Evolutionary conservation across 2,329 filamentous ascomycete species (phyloP).

Genomic region (Aureobasidium sp.): DNA sequence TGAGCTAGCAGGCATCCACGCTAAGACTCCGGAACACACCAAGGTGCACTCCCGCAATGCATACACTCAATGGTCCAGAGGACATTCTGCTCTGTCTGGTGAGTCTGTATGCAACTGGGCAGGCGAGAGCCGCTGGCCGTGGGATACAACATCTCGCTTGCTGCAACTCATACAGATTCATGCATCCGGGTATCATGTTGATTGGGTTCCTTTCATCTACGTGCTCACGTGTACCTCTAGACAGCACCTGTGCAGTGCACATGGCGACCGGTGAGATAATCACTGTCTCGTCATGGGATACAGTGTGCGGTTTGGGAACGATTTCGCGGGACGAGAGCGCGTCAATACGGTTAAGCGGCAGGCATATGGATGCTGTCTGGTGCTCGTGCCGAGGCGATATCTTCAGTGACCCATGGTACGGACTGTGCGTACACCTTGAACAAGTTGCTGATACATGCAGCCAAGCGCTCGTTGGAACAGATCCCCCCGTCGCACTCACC

Average conservation of each 20-base stretch:
- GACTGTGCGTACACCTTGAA: neutral
- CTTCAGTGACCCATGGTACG: neutral
- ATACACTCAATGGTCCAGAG: neutral
- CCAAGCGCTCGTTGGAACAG: neutral
- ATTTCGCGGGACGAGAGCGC: neutral
- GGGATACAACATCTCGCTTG: conserved; percentile 1
- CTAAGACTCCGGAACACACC: neutral
- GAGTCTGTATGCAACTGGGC: neutral
- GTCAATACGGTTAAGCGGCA: neutral
- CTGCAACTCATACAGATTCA: neutral
- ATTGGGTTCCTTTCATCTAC: neutral
- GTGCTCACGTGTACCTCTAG: neutral
- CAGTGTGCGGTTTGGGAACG: neutral
- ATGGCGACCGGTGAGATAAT: conserved; percentile 8
- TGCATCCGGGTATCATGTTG: neutral
- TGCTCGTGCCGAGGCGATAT: neutral
- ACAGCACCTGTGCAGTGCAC: neutral
- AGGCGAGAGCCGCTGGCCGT: neutral
- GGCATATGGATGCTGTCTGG: neutral
- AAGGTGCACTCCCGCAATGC: neutral
- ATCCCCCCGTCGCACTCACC: neutral
- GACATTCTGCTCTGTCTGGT: neutral
- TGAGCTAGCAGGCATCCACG: neutral
- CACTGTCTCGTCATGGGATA: neutral
- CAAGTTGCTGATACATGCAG: neutral